Conservation (phyloP, 2,329 filamentous ascomycete species). For the Aspergillus niger region DNA sequence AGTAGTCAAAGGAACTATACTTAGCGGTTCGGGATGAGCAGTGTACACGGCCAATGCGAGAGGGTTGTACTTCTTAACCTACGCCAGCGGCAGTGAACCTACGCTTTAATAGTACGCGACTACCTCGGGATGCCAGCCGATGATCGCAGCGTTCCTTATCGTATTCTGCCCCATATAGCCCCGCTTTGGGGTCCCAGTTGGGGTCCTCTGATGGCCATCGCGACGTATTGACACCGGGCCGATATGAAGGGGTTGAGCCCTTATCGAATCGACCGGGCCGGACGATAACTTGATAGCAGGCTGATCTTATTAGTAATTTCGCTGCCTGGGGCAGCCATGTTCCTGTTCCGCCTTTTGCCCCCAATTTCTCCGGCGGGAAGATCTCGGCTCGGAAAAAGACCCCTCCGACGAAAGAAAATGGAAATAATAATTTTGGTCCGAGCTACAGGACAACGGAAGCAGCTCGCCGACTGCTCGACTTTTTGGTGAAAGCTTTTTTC, state of each 20-base stretch:
- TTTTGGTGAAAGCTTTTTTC: conserved; percentile 19
- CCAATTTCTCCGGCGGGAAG: conserved; percentile 19
- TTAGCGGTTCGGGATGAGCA: neutral
- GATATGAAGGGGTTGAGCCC: conserved; percentile 1
- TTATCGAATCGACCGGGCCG: conserved; percentile 8
- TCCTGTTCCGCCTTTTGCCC: conserved; percentile 5
- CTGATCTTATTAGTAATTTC: neutral
- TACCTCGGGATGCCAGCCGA: conserved; percentile 7
- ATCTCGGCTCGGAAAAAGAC: conserved; percentile 27
- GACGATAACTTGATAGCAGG: conserved; percentile 1
- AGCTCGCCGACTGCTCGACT: conserved; percentile 15
- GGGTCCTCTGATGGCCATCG: neutral
- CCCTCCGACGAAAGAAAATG: conserved; percentile 28
- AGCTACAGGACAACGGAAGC: conserved; percentile 21
- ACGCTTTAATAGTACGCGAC: conserved; percentile 3
- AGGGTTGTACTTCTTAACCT: neutral
- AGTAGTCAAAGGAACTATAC: neutral
- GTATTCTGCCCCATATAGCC: conserved; percentile 6
- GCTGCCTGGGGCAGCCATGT: conserved; percentile 16
- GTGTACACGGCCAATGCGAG: neutral
- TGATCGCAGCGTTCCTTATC: conserved; percentile 7
- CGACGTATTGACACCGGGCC: conserved; percentile 1
- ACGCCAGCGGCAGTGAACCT: neutral
- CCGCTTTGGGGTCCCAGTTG: conserved; percentile 1
- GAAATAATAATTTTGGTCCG: conserved; percentile 37